Base-by-base conservation (phyloP, 208 protist genomes). In the Jaenimonas drosophilae region DNA sequence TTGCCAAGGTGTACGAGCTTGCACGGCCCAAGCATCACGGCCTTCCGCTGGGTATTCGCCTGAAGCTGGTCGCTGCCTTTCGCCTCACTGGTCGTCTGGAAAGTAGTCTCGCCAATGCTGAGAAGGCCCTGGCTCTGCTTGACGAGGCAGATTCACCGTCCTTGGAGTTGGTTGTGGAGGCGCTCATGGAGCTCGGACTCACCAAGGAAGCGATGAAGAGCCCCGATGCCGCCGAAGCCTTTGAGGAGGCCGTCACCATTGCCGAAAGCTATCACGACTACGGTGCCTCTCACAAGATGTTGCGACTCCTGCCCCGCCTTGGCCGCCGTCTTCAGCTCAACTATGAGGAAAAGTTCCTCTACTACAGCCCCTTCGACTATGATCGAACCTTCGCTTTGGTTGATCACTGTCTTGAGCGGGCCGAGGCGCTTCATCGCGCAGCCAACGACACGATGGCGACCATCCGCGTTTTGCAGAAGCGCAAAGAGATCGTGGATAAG, bases 361-460 rank as follows among this genome's bases (percentile, higher is more conserved):
- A 94, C 58, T 94, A 78, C 58, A 86, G 74, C 3, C 86, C 86
- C 2, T 90, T 91, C 46, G 86, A 94, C 54, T 85, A 82, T 42
- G 86, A 94, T 47, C 80, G 86, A 36, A 79, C 76, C 19, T 90
- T 88, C 33, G 80, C 86, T 21, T 60, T 94, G 25, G 69, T 60
- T 0, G 86, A 94, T 38, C 78, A 94, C 57, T 90, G 76, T 51
- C 57, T 94, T 33, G 59, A 64, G 27, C 67, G 60, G n/a, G 86
- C 86, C 0, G 81, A 88, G 55, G 32, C 45, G 12, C 65, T 79
- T 3, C 80, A 89, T 49, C 46, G 59, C 30, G 28, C 47, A 11
- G 20, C 49, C 28, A 55, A 54, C 30, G 64, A 88, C 49, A 45
- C 43, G 5, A 65, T 62, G 6, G 70, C 76, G 2, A 61, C 80